Base-by-base conservation (phyloP, 2,329 filamentous ascomycete species). In the Chrysosporium keratinophilum region DNA sequence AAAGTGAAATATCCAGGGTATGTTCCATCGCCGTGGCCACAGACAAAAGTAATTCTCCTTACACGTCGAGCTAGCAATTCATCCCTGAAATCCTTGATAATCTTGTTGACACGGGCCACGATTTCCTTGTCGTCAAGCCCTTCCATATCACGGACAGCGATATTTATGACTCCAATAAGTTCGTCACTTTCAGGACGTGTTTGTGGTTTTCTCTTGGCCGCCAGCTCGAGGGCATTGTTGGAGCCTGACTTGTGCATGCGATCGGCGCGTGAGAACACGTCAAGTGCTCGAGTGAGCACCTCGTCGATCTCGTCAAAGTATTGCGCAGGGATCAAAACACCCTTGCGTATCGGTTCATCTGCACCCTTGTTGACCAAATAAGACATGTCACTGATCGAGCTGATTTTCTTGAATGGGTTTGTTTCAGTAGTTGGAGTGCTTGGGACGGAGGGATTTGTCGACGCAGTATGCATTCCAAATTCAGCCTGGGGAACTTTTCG, bases 1-100 rank as follows among this genome's bases (percentile, higher is more conserved):
- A 97, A 98, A 42, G 93, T 98, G 78, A 87, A 97, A 80, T 98
- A 97, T 46, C 88, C 89, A 19, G 91, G 93, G 70, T 97, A 95
- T 12, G 88, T 88, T 53, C 90, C 93, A 66, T 98, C 88, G 67
- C 84, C 88, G 76, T 88, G 88, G 54, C 93, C 93, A 67, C 90
- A 96, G 69, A 97, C 93, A 75, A 98, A 96, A 48, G 90, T 96
- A 54, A 98, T 74, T 61, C 93, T 87, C 60, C 93, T 89, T 47
- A 98, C 84, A 49, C 84, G 82, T 62, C 86, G 88, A 52, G 83
- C 76, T 23, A 90, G 74, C 20, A 98, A 79, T 63, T 98, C 93
- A 1, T 87, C 81, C 76, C 87, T 91, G 78, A 84, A 84, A 41
- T 87, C 82, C 34, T 85, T 80, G 23, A 98, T 80, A 54, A 97